Evolutionary conservation across 768 basidiomycete species (phyloP), one percentile per base, ranked within the genome.

Genomic region (Naganishia friedmannii): DNA sequence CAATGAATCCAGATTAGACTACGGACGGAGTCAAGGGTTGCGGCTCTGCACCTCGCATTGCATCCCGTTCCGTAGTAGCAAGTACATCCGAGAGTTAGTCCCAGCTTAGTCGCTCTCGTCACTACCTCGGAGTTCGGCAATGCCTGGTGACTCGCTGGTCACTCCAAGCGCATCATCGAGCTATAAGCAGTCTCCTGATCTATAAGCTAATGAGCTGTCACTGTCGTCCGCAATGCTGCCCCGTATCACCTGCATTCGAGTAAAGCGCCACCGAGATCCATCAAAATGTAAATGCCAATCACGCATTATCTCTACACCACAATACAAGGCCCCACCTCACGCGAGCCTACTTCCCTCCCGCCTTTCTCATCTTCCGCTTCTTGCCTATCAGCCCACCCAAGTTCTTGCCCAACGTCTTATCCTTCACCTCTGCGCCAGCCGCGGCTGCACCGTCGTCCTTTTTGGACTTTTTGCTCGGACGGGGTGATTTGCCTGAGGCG

Each of bases 381-480:
- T 90, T 84, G 17, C 91, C 90, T 73, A 93, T 93, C 39, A 92
- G 73, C 8, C 87, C 84, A 7, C 91, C 90, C 45, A 91, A 53
- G 23, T 39, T 68, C 57, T 58, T 70, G 29, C 79, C 79, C 53
- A 63, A 45, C n/a, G 72, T 69, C 76, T 77, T 77, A 70, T 76
- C 73, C 55, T 67, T 66, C 37, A 53, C 69, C n/a, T 23, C 70
- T 1, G 17, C 51, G 37, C 28, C 63, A 46, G 65, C 51, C 21
- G 70, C 31, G 55, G 73, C 72, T 26, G 77, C 74, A 3, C 75
- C 79, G 37, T 83, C 84, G 65, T 83, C 82, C 19, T 73, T 71
- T 42, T 78, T 76, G 9, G 23, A 9, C 31, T 65, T 67, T 39
- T 67, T 69, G 39, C 32, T 66, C 6, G 60, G 60, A 26, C 63